Percentiles rank a stretch among this genome's conserved stretches.
These are phyloP conservation scores for Salvia rosmarinus DNA, from an alignment of 257 asterid genomes.

Conservation along the genomic window DNA sequence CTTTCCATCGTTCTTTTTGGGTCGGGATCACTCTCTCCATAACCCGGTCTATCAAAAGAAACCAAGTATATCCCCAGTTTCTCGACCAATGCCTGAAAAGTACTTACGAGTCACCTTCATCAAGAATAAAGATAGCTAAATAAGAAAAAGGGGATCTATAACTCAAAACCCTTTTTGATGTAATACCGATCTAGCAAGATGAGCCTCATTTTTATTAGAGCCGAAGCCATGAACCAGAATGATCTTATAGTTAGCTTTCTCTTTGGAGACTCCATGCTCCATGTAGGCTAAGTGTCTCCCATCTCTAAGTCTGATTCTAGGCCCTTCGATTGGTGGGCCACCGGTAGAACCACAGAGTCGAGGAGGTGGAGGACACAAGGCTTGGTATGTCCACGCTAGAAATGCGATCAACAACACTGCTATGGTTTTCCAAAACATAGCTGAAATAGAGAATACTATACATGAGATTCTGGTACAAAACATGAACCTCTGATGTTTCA, in stretches of 20 bases:
- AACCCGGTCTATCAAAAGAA: conserved; percentile 78
- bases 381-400: conserved; percentile 65
- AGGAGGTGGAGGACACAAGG: conserved; percentile 65
- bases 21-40: conserved; percentile 85
- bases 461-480: background rate
- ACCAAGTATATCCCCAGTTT: conserved; percentile 63
- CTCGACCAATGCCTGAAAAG: conserved; percentile 52
- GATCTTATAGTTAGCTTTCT: conserved; percentile 62
- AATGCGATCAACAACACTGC: conserved; percentile 52
- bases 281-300: conserved; percentile 75
- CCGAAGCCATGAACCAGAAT: conserved; percentile 70
- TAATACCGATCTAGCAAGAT: conserved; percentile 56
- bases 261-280: conserved; percentile 80
- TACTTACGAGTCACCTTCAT: background rate
- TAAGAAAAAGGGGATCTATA: background rate
- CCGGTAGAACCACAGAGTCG: conserved; percentile 61
- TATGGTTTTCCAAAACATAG: conserved; percentile 55
- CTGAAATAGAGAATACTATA: conserved; percentile 37
- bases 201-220: conserved; percentile 56
- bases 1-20: conserved; percentile 60
- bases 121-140: background rate
- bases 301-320: conserved; percentile 70
- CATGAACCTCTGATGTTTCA: background rate
- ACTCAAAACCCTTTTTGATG: background rate
- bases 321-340: conserved; percentile 63